phyloP scores from a whole-genome alignment of 768 basidiomycete genomes.

The Kwoniella pini region DNA sequence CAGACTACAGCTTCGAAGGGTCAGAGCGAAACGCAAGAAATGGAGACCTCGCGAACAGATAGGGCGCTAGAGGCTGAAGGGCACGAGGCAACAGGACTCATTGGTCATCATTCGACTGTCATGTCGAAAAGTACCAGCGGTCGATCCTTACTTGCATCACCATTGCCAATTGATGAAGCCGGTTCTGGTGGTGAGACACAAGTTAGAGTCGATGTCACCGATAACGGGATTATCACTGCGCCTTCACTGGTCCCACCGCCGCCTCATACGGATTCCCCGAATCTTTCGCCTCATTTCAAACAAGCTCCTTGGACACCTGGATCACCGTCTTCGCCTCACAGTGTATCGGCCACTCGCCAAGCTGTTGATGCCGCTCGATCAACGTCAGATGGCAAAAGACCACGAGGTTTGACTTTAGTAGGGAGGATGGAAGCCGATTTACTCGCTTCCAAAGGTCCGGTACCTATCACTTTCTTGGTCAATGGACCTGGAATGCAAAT shows the following conservation, averaged over 20 bases:
- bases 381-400: slow-evolving; percentile 27
- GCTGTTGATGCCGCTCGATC: slow-evolving; percentile 40
- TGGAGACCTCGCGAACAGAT: too few species aligned
- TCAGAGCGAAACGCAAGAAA: too few species aligned
- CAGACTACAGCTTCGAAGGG: too few species aligned
- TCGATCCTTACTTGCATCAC: slow-evolving; percentile 25
- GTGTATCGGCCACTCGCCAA: slow-evolving; percentile 35
- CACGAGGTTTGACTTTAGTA: slow-evolving; percentile 42
- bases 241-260: slow-evolving; percentile 12
- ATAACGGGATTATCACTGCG: slow-evolving; percentile 9
- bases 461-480: slow-evolving; percentile 49
- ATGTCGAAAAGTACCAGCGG: slow-evolving; percentile 10
- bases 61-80: too few species aligned
- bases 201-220: neutral
- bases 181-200: neutral
- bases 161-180: slow-evolving; percentile 27
- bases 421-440: slow-evolving; percentile 51
- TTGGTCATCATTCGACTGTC: too few species aligned
- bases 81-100: too few species aligned
- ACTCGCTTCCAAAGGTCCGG: slow-evolving; percentile 42
- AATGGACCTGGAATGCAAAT: slow-evolving; percentile 28
- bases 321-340: slow-evolving; percentile 43
- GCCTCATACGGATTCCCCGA: slow-evolving; percentile 1
- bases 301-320: slow-evolving; percentile 26
- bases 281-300: slow-evolving; percentile 6